Evolutionary conservation across 2,329 filamentous ascomycete species (phyloP).

Genomic region (Verticillium zaregamsianum): DNA sequence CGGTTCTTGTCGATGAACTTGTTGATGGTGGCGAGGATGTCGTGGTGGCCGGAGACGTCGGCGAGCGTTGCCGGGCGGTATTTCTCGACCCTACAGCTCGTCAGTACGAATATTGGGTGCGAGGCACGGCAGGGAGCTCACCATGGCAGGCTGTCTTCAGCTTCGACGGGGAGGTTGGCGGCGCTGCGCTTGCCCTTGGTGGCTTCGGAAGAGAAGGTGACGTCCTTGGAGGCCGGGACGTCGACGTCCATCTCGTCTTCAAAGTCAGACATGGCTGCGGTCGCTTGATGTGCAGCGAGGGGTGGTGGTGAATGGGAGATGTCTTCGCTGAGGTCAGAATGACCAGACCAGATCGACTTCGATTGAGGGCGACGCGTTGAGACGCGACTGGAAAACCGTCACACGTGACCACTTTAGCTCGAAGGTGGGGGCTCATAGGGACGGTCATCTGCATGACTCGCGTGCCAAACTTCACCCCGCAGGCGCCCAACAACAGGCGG

Average conservation of each 20-base stretch:
- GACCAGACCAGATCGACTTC: no score
- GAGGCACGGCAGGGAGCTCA: conserved; percentile 30
- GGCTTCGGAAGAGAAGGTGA: conserved; percentile 69
- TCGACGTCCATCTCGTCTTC: conserved; percentile 61
- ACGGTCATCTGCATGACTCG: no score
- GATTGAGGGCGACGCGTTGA: no score
- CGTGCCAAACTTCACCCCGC: no score
- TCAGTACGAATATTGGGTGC: not conserved
- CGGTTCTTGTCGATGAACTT: conserved; percentile 94
- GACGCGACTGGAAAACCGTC: no score
- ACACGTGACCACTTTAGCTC: no score
- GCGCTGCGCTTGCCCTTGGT: conserved; percentile 88
- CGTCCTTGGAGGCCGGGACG: conserved; percentile 41
- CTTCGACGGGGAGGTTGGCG: conserved; percentile 89
- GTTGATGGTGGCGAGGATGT: conserved; percentile 96
- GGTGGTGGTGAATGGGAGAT: not conserved
- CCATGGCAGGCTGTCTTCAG: conserved; percentile 93
- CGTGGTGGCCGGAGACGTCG: conserved; percentile 94
- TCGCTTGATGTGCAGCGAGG: not conserved
- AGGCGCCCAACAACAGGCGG: no score
- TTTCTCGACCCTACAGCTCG: conserved; percentile 75
- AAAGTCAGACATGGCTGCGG: conserved; percentile 50
- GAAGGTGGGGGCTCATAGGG: no score
- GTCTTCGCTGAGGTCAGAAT: no score
- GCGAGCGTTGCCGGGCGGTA: conserved; percentile 85